These are phyloP conservation scores for Saccharomyces hybrid DNA, from an alignment of 1,139 yeast species.

Conservation along the genomic window DNA sequence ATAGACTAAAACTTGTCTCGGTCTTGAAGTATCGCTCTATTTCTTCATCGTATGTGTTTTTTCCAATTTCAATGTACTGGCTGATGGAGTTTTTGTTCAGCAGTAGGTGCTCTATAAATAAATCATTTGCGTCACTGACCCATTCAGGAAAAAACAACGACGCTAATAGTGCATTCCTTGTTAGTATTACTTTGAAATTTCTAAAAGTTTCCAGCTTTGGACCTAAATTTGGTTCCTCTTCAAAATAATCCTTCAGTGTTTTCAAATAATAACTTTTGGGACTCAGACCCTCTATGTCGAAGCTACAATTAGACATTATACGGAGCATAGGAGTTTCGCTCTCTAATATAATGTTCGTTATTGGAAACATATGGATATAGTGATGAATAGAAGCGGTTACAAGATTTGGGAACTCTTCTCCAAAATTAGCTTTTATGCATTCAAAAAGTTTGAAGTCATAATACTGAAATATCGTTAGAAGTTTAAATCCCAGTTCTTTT, in stretches of 20 bases:
- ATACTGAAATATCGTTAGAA: not conserved
- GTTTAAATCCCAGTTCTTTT: not conserved
- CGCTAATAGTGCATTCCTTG: constrained; percentile 1
- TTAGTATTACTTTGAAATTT: not conserved
- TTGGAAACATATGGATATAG: not conserved
- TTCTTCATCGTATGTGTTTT: not conserved
- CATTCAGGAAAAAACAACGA: constrained; percentile 8
- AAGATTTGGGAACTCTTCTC: not conserved
- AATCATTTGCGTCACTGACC: constrained; percentile 8
- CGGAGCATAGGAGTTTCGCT: not conserved
- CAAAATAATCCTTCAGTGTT: not conserved
- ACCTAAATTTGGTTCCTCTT: not conserved
- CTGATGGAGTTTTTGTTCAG: constrained; percentile 3
- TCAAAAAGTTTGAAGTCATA: not conserved
- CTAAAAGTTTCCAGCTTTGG: not conserved
- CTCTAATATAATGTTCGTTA: not conserved
- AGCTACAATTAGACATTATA: not conserved
- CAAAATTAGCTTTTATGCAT: not conserved
- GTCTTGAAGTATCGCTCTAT: not conserved
- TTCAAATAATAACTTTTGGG: not conserved
- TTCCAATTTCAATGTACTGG: not conserved
- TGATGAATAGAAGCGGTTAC: not conserved
- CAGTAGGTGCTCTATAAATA: constrained; percentile 8
- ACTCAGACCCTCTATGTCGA: not conserved
- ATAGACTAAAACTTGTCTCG: not conserved